These are phyloP conservation scores for Gamsiella multidivaricata DNA, from an alignment of 192 early-diverging fungal genomes.

Conservation along the genomic window DNA sequence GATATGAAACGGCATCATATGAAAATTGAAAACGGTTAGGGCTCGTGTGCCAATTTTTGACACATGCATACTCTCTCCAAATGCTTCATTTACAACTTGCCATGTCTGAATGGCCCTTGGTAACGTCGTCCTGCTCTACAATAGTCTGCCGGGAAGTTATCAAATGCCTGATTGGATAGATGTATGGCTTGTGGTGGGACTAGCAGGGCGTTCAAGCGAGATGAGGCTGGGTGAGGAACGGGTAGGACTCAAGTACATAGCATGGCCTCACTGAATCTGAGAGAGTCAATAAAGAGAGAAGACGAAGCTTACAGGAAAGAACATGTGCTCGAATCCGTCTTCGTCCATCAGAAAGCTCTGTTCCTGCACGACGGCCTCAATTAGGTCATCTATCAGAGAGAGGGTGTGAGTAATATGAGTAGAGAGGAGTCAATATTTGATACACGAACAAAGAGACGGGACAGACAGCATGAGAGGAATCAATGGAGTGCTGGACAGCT, in stretches of 20 bases:
- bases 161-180: conserved; percentile 13
- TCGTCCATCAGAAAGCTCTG: background rate
- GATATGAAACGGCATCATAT: background rate
- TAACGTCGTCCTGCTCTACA: conserved; percentile 35
- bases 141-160: conserved; percentile 24
- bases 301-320: conserved; percentile 1
- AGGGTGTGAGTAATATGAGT: too few species aligned
- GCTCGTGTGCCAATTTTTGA: background rate
- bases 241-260: background rate
- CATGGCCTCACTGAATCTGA: too few species aligned
- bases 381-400: too few species aligned
- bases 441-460: too few species aligned
- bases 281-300: too few species aligned
- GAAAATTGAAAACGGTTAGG: background rate
- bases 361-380: too few species aligned
- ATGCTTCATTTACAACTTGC: conserved; percentile 5
- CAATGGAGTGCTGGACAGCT: too few species aligned
- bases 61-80: background rate
- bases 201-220: background rate
- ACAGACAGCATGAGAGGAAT: too few species aligned
- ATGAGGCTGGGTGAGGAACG: background rate
- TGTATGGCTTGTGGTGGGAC: conserved; percentile 8
- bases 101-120: conserved; percentile 16
- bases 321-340: background rate
- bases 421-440: too few species aligned